Conservation (phyloP, 2,329 filamentous ascomycete species). For the Ophiostoma ulmi region DNA sequence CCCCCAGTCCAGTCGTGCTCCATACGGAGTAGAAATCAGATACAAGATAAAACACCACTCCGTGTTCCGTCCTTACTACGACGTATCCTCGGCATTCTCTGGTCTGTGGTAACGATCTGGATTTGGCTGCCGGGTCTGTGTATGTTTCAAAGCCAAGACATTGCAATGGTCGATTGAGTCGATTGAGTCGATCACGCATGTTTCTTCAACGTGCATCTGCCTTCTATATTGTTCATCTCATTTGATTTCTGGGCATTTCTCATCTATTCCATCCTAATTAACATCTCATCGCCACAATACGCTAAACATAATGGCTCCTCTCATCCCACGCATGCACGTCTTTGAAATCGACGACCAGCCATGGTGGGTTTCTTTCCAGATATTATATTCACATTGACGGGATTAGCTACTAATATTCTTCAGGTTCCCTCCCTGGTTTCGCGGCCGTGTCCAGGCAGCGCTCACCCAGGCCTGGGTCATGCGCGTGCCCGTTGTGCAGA, state of each 20-base stretch:
- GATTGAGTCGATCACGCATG: too few species aligned
- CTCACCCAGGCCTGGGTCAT: constrained; percentile 61
- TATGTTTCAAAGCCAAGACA: constrained; percentile 13
- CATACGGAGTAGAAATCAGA: neutral
- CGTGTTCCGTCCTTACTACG: constrained; percentile 9
- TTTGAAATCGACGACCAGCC: constrained; percentile 64
- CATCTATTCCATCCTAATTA: neutral
- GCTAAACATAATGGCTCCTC: constrained; percentile 24
- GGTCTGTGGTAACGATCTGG: neutral
- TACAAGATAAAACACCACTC: neutral
- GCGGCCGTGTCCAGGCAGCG: constrained; percentile 59
- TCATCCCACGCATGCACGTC: constrained; percentile 53
- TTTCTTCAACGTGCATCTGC: neutral
- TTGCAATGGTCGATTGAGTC: neutral
- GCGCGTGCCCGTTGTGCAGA: constrained; percentile 53
- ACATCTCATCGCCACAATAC: neutral
- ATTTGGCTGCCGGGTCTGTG: neutral
- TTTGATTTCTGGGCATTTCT: neutral
- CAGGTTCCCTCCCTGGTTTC: constrained; percentile 63
- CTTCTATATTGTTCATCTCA: neutral
- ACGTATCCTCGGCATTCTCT: neutral
- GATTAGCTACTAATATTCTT: neutral
- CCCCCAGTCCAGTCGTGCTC: constrained; percentile 4
- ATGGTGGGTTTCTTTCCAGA: constrained; percentile 44
- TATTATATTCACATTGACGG: neutral